Evolutionary conservation across 371 early-diverging fungal genomes (phyloP), one percentile per base, ranked within the genome.

Genomic region (Mucor indicus): DNA sequence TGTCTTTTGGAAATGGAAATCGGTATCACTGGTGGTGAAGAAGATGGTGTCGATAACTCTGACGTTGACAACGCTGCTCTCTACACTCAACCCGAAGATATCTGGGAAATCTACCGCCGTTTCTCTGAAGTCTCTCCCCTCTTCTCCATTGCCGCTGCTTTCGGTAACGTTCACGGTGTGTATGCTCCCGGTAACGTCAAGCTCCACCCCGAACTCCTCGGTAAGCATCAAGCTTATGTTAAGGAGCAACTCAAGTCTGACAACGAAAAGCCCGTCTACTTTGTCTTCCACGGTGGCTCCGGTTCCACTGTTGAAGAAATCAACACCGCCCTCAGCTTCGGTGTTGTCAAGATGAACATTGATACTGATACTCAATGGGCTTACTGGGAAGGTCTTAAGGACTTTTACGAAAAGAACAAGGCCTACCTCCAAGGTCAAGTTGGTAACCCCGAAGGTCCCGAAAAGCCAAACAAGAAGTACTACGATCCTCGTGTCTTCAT

Each of bases 301-400:
- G 94, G 94, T 38, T 91, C 92, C 35, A 75, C 88, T 45, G 73
- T 82, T 60, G 51, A 81, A 17, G 94, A 93, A 61, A 93, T 93
- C 63, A 52, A 77, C 55, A 85, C 83, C 16, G 94, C 93, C 38
- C 92, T 93, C 39, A 39, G 51, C 41, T 62, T 83, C 62, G 94
- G 94, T 58, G 91, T 93, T 38, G 79, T 93, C 77, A 93, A 93
- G 87, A 93, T 93, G 94, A 93, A 93, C 73, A 91, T 93, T 51
- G 94, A 93, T 64, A 75, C 71, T 32, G 75, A 75, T 48, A 90
- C 89, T 32, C 90, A 90, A 66, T 90, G 81, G 83, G 90, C 90
- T 27, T 90, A 90, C 76, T 84, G 87, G 72, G 63, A 67, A 23
- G 89, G 90, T 57, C 78, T 90, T 53, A 75, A 77, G 31, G 70